phyloP scores from a whole-genome alignment of 352 stramenopile species.

The Elongisporangium undulatum region DNA sequence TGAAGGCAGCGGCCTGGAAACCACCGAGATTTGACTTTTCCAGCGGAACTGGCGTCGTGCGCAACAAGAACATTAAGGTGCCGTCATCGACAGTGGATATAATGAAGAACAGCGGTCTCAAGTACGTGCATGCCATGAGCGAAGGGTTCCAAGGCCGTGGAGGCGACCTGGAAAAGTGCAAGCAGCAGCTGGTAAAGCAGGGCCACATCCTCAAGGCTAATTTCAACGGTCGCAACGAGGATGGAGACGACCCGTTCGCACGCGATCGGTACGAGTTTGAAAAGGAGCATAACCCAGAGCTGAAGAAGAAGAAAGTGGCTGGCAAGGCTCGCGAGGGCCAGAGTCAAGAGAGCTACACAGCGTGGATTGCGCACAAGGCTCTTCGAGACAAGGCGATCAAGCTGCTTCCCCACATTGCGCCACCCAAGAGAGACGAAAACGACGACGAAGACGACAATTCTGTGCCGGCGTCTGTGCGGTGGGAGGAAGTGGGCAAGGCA shows the following conservation, averaged over 20 bases:
- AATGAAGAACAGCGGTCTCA: conserved; percentile 70
- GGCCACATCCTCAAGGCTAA: conserved; percentile 75
- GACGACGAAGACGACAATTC: conserved; percentile 23
- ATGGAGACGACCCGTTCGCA: conserved; percentile 47
- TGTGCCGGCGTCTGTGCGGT: conserved; percentile 37
- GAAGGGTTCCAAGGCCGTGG: conserved; percentile 82
- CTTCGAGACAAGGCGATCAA: conserved; percentile 72
- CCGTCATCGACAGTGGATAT: conserved; percentile 72
- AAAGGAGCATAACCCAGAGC: conserved; percentile 49
- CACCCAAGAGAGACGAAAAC: conserved; percentile 25
- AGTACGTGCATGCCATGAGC: conserved; percentile 84
- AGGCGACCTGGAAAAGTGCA: conserved; percentile 78
- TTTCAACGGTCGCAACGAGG: conserved; percentile 42
- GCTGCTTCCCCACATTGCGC: conserved; percentile 63
- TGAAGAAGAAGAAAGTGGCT: conserved; percentile 44
- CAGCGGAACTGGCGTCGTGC: conserved; percentile 52
- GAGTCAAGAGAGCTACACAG: conserved; percentile 66
- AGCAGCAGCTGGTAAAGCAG: conserved; percentile 68
- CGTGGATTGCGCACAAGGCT: conserved; percentile 78
- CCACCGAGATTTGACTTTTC: conserved; percentile 76
- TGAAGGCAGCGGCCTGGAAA: conserved; percentile 10
- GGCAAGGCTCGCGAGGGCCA: conserved; percentile 44
- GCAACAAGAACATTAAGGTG: conserved; percentile 43
- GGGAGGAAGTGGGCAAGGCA: conserved; percentile 81
- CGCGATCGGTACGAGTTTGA: conserved; percentile 76